Evolutionary conservation across 768 basidiomycete genomes (phyloP).

Genomic region (Russula sp.): DNA sequence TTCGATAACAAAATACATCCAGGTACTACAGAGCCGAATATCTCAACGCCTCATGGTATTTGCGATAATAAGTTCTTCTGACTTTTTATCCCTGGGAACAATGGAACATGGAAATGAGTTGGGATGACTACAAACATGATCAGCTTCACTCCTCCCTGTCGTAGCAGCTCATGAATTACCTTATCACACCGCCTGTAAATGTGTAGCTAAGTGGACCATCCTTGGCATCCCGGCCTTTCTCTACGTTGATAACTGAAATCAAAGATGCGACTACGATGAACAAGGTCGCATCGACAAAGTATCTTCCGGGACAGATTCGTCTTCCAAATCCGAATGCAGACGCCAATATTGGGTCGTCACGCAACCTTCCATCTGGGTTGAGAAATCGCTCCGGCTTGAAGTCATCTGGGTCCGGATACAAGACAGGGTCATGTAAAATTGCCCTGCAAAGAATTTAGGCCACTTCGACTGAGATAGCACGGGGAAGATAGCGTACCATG

Average conservation of each 20-base stretch:
- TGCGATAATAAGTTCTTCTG: slow-evolving; percentile 1
- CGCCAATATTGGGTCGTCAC: background rate
- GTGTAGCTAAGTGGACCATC: background rate
- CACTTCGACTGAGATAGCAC: background rate
- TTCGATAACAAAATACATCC: too few relatives aligned
- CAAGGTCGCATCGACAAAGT: slow-evolving; percentile 7
- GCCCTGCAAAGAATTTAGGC: background rate
- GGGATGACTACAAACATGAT: background rate
- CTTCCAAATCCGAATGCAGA: slow-evolving; percentile 25
- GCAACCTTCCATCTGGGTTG: slow-evolving; percentile 1
- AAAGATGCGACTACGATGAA: background rate
- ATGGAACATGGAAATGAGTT: slow-evolving; percentile 1
- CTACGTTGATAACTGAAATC: background rate
- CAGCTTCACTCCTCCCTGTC: background rate
- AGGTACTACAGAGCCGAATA: too few relatives aligned
- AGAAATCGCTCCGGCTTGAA: slow-evolving; percentile 14
- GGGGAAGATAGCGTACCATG: background rate
- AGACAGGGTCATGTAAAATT: background rate
- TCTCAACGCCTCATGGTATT: background rate
- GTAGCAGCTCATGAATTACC: too few relatives aligned
- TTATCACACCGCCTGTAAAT: background rate
- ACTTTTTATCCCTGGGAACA: slow-evolving; percentile 4
- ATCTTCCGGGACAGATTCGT: slow-evolving; percentile 23
- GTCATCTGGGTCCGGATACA: slow-evolving; percentile 2
- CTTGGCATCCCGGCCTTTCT: background rate